Percentiles rank a stretch among this genome's conserved stretches.
These are phyloP conservation scores for Rauvolfia tetraphylla DNA, from an alignment of 257 asterid genomes.

Conservation along the genomic window DNA sequence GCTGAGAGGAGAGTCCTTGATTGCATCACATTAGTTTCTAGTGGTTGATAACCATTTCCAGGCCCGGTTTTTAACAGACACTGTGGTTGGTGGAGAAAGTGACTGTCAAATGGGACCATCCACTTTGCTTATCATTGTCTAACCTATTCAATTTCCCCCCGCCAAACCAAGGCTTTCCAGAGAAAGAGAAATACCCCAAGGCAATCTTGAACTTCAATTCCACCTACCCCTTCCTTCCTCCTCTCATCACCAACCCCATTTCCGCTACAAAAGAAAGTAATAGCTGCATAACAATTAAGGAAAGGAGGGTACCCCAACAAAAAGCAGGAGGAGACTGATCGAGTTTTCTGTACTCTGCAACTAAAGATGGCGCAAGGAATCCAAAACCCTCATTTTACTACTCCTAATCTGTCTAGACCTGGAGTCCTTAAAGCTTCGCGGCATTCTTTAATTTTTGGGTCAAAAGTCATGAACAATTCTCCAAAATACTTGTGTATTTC, in stretches of 20 bases:
- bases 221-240: slow-evolving; percentile 11
- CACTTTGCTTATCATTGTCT: not conserved
- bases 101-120: slow-evolving; percentile 17
- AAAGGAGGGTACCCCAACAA: no score
- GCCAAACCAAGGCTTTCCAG: slow-evolving; percentile 6
- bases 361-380: slow-evolving; percentile 49
- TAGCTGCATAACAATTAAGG: not conserved
- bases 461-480: slow-evolving; percentile 40
- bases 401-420: slow-evolving; percentile 25
- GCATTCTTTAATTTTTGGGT: slow-evolving; percentile 45
- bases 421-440: slow-evolving; percentile 40
- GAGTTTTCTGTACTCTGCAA: slow-evolving; percentile 34
- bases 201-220: not conserved
- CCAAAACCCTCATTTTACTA: slow-evolving; percentile 43
- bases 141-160: slow-evolving; percentile 5
- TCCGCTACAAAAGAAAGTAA: not conserved
- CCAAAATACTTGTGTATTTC: slow-evolving; percentile 38
- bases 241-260: not conserved
- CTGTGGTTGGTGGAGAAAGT: slow-evolving; percentile 17
- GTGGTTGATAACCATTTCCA: not conserved
- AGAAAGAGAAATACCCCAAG: not conserved
- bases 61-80: not conserved
- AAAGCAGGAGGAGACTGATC: slow-evolving; percentile 1
- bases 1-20: not conserved
- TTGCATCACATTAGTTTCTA: not conserved